These are phyloP conservation scores for Yarrowia galli DNA, from an alignment of 1,139 yeast species.

Conservation along the genomic window DNA sequence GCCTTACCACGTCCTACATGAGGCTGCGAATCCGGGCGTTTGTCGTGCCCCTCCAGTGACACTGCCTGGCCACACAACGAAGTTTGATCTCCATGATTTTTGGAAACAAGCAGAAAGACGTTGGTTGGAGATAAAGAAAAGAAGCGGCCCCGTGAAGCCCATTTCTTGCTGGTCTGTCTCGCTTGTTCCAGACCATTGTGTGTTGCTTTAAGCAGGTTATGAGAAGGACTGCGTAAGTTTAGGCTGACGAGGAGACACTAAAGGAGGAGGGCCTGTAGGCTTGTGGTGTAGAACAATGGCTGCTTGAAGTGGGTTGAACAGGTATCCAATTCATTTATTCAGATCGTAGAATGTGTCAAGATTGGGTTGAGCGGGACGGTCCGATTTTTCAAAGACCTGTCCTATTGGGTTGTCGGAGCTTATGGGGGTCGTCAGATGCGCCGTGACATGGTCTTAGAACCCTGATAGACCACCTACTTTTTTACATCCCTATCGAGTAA, in stretches of 20 bases:
- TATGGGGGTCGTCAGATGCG: not conserved
- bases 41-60: too few relatives aligned
- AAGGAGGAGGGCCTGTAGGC: not conserved
- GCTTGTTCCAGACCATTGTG: conserved; percentile 3
- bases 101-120: not conserved
- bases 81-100: not conserved
- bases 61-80: not conserved
- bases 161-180: not conserved
- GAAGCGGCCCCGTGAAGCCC: not conserved
- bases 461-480: not conserved
- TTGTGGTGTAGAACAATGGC: not conserved
- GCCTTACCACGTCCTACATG: too few relatives aligned
- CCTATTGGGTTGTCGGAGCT: not conserved
- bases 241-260: not conserved
- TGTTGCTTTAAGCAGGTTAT: not conserved
- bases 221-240: not conserved
- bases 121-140: not conserved
- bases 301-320: not conserved
- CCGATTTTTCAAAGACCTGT: not conserved
- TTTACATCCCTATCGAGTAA: not conserved
- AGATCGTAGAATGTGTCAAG: not conserved
- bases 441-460: not conserved
- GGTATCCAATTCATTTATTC: not conserved
- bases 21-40: too few relatives aligned
- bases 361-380: not conserved